These are phyloP conservation scores for Vitis cinerea DNA, from an alignment of 164 flowering plant genomes.

Conservation along the genomic window DNA sequence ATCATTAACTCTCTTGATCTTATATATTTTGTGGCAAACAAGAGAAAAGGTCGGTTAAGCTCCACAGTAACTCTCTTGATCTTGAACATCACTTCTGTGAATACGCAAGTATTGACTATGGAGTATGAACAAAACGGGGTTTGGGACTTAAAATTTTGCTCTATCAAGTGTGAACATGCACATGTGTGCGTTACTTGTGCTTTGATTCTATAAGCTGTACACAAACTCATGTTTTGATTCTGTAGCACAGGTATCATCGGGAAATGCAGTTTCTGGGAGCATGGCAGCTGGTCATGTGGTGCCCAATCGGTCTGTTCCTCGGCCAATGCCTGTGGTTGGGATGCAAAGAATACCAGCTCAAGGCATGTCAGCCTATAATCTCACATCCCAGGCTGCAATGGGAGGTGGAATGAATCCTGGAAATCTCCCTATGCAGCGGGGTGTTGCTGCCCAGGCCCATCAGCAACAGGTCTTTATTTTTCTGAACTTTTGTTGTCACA, in stretches of 20 bases:
- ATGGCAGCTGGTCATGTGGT: constrained; percentile 59
- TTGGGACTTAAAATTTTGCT: too few species aligned
- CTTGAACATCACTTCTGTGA: too few species aligned
- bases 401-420: constrained; percentile 81
- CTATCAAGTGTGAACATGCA: too few species aligned
- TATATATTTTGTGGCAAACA: too few species aligned
- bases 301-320: constrained; percentile 58
- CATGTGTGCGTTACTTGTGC: not conserved
- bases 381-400: constrained; percentile 81
- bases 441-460: constrained; percentile 65
- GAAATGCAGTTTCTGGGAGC: constrained; percentile 64
- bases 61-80: too few species aligned
- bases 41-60: too few species aligned
- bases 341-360: constrained; percentile 84
- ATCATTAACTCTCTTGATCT: too few species aligned
- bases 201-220: not conserved
- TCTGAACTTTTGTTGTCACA: not conserved
- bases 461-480: constrained; percentile 58
- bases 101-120: too few species aligned
- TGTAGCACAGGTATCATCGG: constrained; percentile 52
- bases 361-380: constrained; percentile 71
- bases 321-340: constrained; percentile 65
- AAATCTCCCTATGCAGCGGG: constrained; percentile 78
- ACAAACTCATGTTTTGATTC: constrained; percentile 7
- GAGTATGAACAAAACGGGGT: too few species aligned